Base-by-base conservation (phyloP, 2,329 filamentous ascomycete genomes). In the Neurospora crassa region DNA sequence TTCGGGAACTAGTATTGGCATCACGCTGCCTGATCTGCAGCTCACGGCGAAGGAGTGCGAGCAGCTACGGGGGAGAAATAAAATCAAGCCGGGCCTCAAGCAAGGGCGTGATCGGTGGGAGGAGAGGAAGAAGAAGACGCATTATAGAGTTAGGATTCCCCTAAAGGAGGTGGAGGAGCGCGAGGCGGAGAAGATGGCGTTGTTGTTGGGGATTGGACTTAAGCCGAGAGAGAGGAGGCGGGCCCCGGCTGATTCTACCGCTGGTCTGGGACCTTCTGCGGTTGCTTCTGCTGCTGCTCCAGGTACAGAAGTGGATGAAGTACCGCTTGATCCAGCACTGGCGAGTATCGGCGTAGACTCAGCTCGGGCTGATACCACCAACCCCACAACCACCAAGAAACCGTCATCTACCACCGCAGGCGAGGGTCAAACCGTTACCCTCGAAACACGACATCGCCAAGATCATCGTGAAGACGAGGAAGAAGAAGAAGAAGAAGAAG, bases 11-110 rank as follows among this genome's bases (percentile, higher is more conserved):
- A 78, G 76, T 70, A 80, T 83, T 67, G 80, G 79, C 20, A 78
- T 83, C 29, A 80, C 79, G 6, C 76, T 82, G 67, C 82, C 82
- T 1, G 80, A 82, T 72, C 76, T 82, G 72, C 77, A 80, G 71
- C 78, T 82, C 71, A 84, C 79, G 42, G 76, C 78, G 3, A 80
- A 78, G 71, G 82, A 81, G 76, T 78, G 75, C 72, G 78, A 76
- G 69, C 75, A 78, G 71, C 74, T 81, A 12, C 74, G 79, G 18
- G 80, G 80, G n/a, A 75, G 76, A 69, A 59, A 59, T 10, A 77
- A 79, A 69, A 78, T 78, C 73, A 77, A 78, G 70, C 76, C 75
- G 1, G 75, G 77, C 14, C 70, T 74, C 3, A 73, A 75, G n/a
- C 71, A 74, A 63, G 72, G 68, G 18, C 42, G 75, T 40, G 71